Evolutionary conservation across 192 early-diverging fungal species (phyloP).

Genomic region (Backusella mclennaniae): DNA sequence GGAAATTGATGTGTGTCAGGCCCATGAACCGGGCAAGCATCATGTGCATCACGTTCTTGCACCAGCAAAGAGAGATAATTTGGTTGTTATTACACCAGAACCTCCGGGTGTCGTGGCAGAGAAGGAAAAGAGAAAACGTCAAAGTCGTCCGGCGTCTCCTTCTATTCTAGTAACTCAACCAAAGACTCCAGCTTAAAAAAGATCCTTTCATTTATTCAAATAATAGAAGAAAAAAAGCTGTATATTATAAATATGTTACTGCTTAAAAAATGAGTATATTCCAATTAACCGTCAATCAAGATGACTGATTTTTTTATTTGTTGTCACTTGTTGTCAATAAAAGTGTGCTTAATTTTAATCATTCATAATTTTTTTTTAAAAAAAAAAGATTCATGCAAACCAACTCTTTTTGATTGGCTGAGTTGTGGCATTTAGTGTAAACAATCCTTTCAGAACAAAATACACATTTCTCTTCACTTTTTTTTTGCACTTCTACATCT

Average conservation of each 20-base stretch:
- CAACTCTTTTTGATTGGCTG: no score
- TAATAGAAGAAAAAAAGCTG: neutral
- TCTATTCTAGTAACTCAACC: neutral
- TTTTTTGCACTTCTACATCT: no score
- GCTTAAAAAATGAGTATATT: no score
- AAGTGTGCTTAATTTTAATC: neutral
- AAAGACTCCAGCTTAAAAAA: neutral
- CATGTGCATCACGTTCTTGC: constrained; percentile 39
- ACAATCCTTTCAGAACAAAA: no score
- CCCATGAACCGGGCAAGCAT: constrained; percentile 15
- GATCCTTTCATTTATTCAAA: neutral
- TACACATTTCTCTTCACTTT: no score
- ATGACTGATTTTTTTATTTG: neutral
- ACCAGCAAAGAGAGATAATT: constrained; percentile 13
- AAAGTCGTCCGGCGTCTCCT: constrained; percentile 20
- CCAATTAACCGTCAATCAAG: neutral
- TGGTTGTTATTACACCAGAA: constrained; percentile 31
- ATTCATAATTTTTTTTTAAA: neutral
- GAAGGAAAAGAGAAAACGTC: constrained; percentile 38
- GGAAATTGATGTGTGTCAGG: constrained; percentile 54
- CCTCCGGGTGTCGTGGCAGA: constrained; percentile 35
- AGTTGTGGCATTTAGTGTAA: no score
- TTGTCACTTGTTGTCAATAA: neutral
- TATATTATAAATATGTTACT: neutral
- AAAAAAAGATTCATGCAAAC: no score